A percentile compares a stretch with the other conserved stretches of the same genome.
Evolutionary conservation across 352 stramenopile species (phyloP).

Genomic region (Phytophthora boehmeriae): DNA sequence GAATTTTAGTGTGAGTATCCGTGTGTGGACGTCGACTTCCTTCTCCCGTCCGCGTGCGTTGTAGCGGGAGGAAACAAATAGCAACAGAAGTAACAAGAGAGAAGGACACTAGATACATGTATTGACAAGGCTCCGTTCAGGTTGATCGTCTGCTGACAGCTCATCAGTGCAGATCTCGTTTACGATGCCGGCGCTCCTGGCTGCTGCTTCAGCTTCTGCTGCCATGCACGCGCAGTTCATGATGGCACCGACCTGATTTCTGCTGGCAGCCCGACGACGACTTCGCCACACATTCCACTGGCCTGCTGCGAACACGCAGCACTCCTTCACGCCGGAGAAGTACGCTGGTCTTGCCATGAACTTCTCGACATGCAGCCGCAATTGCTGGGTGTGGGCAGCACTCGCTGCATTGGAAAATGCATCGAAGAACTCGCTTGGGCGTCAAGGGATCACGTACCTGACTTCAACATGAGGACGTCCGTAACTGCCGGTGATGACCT

Average conservation of each 20-base stretch:
- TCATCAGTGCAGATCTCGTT: neutral
- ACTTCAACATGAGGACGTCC: too few species aligned
- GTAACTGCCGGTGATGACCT: too few species aligned
- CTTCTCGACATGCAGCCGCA: too few species aligned
- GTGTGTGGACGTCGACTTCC: constrained; percentile 14
- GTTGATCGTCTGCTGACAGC: neutral
- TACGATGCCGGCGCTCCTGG: neutral
- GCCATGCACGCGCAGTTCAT: neutral
- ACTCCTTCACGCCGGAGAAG: too few species aligned
- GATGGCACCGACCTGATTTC: neutral
- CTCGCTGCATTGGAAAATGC: too few species aligned
- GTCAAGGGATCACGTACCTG: too few species aligned
- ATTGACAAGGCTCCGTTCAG: neutral
- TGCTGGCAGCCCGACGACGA: neutral
- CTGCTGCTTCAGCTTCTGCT: neutral
- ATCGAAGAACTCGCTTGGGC: too few species aligned
- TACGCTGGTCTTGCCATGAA: too few species aligned
- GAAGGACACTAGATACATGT: constrained; percentile 4
- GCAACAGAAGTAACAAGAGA: neutral
- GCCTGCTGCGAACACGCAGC: neutral
- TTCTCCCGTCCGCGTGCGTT: neutral
- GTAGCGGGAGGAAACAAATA: constrained; percentile 1
- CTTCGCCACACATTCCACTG: neutral
- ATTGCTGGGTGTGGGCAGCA: too few species aligned
- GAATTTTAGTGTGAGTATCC: constrained; percentile 34